Percentiles rank a stretch among this genome's conserved stretches.
Evolutionary conservation across 2,329 filamentous ascomycete species (phyloP).

Genomic region (Apiospora phragmitis): DNA sequence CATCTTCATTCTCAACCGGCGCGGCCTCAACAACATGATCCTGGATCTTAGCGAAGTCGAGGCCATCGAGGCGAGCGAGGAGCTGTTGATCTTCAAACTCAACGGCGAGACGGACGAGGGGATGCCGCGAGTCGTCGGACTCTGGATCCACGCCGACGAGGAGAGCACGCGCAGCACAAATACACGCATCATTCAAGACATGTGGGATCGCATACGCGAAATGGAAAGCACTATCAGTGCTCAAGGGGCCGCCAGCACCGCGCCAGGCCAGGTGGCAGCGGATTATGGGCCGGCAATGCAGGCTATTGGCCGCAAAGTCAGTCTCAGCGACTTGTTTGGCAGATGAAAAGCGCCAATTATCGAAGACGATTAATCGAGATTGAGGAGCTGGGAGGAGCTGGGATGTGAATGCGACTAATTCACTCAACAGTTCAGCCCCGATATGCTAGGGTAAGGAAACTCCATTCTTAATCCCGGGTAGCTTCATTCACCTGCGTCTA

Average conservation of each 20-base stretch:
- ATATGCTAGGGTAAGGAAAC: not conserved
- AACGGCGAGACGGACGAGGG: conserved; percentile 24
- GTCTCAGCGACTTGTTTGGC: conserved; percentile 10
- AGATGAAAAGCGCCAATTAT: not conserved
- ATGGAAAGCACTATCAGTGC: conserved; percentile 14
- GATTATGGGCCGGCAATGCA: conserved; percentile 41
- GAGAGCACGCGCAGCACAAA: conserved; percentile 44
- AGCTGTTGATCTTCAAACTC: conserved; percentile 53
- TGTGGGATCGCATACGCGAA: conserved; percentile 37
- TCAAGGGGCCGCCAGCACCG: not conserved
- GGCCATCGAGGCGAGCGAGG: conserved; percentile 63
- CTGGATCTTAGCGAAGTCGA: conserved; percentile 61
- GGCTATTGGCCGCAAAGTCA: conserved; percentile 30
- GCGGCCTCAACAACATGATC: conserved; percentile 69
- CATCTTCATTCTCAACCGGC: conserved; percentile 73
- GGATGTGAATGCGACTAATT: not conserved
- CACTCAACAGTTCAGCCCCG: not conserved
- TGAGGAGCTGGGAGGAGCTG: not conserved
- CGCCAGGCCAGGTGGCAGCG: conserved; percentile 14
- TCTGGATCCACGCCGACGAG: conserved; percentile 56
- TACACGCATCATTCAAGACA: conserved; percentile 42
- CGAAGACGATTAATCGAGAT: not conserved
- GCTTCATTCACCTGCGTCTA: not conserved
- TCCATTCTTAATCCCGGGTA: not conserved
- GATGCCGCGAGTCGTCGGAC: conserved; percentile 44